A percentile compares a stretch with the other conserved stretches of the same genome.
Evolutionary conservation across 371 early-diverging fungal species (phyloP).

Genomic region (Mortierella sp.): DNA sequence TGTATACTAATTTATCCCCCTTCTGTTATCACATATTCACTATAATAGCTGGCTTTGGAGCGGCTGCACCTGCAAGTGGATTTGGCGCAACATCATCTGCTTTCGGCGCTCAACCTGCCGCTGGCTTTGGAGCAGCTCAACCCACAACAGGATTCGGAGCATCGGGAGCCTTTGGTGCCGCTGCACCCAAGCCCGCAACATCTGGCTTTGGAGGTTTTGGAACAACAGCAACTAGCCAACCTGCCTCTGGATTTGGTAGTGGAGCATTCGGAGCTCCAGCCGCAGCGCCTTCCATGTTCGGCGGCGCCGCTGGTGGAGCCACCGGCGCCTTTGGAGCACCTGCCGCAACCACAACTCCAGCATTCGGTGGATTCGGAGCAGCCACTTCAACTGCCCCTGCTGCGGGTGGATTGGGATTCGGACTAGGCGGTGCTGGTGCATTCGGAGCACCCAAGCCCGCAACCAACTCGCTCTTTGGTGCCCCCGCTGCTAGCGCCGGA

Average conservation of each 20-base stretch:
- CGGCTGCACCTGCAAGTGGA: slow-evolving; percentile 31
- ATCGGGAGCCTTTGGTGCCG: slow-evolving; percentile 61
- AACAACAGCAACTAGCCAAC: slow-evolving; percentile 62
- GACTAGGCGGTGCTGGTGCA: slow-evolving; percentile 58
- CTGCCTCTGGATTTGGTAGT: slow-evolving; percentile 63
- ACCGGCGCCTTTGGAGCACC: slow-evolving; percentile 65
- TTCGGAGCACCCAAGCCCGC: slow-evolving; percentile 65
- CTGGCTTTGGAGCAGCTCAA: slow-evolving; percentile 58
- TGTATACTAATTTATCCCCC: neutral
- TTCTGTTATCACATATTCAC: slow-evolving; percentile 18
- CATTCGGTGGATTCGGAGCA: slow-evolving; percentile 63
- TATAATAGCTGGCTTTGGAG: slow-evolving; percentile 49
- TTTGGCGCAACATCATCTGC: slow-evolving; percentile 40
- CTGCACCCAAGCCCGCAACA: slow-evolving; percentile 58
- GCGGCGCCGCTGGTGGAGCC: slow-evolving; percentile 65
- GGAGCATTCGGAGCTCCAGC: slow-evolving; percentile 54
- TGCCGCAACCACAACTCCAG: slow-evolving; percentile 38
- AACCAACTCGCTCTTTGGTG: slow-evolving; percentile 58
- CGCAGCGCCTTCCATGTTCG: slow-evolving; percentile 64
- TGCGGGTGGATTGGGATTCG: slow-evolving; percentile 61
- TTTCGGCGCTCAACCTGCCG: slow-evolving; percentile 55
- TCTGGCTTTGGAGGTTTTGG: slow-evolving; percentile 66
- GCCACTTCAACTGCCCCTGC: slow-evolving; percentile 60
- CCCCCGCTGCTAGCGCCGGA: slow-evolving; percentile 34
- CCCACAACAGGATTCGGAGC: slow-evolving; percentile 57